phyloP scores from a whole-genome alignment of 2,329 filamentous ascomycete species.

The Aaosphaeria pasadenensis region DNA sequence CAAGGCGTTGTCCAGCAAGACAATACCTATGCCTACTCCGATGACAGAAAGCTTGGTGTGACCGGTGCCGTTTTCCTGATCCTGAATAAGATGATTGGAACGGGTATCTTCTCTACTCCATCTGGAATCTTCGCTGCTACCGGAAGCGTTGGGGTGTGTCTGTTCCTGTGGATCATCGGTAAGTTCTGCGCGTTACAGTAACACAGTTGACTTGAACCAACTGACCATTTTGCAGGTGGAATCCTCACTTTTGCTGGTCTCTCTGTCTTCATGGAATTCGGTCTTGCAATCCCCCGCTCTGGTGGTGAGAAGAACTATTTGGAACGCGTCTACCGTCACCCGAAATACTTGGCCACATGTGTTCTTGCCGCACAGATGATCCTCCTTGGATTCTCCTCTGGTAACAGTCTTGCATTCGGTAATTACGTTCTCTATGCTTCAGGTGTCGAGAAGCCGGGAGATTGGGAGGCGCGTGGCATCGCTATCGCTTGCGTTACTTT shows the following conservation, averaged over 20 bases:
- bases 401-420: constrained; percentile 58
- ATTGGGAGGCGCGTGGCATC: constrained; percentile 58
- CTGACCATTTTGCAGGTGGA: constrained; percentile 12
- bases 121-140: constrained; percentile 55
- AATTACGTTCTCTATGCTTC: constrained; percentile 57
- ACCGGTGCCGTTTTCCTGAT: constrained; percentile 34
- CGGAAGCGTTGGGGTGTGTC: constrained; percentile 53
- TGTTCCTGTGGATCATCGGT: constrained; percentile 56
- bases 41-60: constrained; percentile 31
- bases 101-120: constrained; percentile 53
- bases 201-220: too few relatives aligned
- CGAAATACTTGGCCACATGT: constrained; percentile 58
- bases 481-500: constrained; percentile 48
- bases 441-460: constrained; percentile 46
- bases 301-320: constrained; percentile 67
- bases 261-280: constrained; percentile 63
- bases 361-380: constrained; percentile 61
- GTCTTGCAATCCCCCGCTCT: constrained; percentile 59
- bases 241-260: constrained; percentile 59
- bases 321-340: constrained; percentile 59
- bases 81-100: constrained; percentile 31
- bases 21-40: constrained; percentile 28
- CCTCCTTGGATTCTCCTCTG: constrained; percentile 59
- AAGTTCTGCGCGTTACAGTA: constrained; percentile 8
- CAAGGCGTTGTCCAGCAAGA: constrained; percentile 28